Base-by-base conservation (phyloP, 2,329 filamentous ascomycete genomes). In the Colletotrichum lindemuthianum region DNA sequence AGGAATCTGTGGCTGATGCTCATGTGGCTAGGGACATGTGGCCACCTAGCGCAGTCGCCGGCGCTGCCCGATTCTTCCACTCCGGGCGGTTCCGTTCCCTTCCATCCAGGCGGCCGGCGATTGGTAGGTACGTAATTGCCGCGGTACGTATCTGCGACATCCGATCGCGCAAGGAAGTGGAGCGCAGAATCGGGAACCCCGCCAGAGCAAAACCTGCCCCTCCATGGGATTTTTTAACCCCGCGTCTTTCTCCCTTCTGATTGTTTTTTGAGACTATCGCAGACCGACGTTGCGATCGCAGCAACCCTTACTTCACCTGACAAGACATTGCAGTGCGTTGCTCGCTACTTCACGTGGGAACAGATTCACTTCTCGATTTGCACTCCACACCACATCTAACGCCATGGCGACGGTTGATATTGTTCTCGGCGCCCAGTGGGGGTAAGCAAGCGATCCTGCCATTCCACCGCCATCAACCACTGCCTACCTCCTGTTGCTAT, bases 361-460 rank as follows among this genome's bases (percentile, higher is more conserved):
- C 34, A 34, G 54, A 57, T 48, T 39, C 54, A 40, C 36, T 8
- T 49, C 34, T n/a, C 36, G 34, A 15, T 16, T 15, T 39, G 24
- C 16, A 34, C 16, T 10, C 8, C 10, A 12, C 37, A 40, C 33
- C 32, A 47, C 39, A 52, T 47, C 50, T 43, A 47, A 56, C 58
- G 63, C 61, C 51, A 65, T 65, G 63, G 52, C 63, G 37, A 69
- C 73, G 51, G 74, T 74, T 68, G 73, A 71, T 12, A 68, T 76
- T 47, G 73, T 77, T 71, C 70, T 78, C 51, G 76, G 76, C 59
- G 69, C 75, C 67, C 76, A 78, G 73, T 78, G 63, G 75, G 75
- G 76, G 76, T 77, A 71, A 67, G 74, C 74, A 59, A 53, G 45
- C 59, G 34, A 63, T 37, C 37, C 33, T 68, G 34, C 56, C 16